Evolutionary conservation across 2,329 filamentous ascomycete genomes (phyloP), one percentile per base, ranked within the genome.

Genomic region (Fusarium sp.): DNA sequence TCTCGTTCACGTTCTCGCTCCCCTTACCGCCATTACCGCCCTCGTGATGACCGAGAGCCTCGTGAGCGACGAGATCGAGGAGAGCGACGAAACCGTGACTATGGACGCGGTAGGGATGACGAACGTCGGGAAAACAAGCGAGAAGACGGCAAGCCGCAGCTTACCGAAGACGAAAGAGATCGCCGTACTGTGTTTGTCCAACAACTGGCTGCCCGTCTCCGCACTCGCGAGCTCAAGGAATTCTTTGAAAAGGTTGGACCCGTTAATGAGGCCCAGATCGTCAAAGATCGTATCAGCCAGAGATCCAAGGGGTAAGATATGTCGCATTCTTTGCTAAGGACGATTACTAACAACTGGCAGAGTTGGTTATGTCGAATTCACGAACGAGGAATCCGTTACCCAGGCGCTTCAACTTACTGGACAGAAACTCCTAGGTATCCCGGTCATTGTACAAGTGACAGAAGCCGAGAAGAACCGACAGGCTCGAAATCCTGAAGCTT

Each of bases 381-480:
- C 94, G 80, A 90, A 93, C 78, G 95, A 98, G 88, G 94, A 97
- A 76, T 97, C 94, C 75, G 95, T 99, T 76, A 87, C 91, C 78
- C 91, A 92, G 84, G 96, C 97, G 78, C 92, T 99, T 80, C 93
- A 97, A 85, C 94, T 99, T 86, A 99, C 96, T 81, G 96, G 96
- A 83, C 95, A 98, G 85, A 97, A 96, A 84, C 91, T 99, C 83
- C 86, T 97, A 91, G 94, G 94, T 87, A 98, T 99, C 74, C 96
- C 96, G 64, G 97, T 99, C 80, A 99, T 99, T 77, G 97, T 95
- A 58, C 95, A 98, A 83, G 90, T 97, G 80, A 98, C 96, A 76
- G 96, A 99, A 86, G 97, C 96, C 80, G 97, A 99, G 82, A 99
- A 99, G 87, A 99, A 99, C 80, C 94, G 96, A 75, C 95, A 97